These are phyloP conservation scores for Polytrichum commune DNA, from an alignment of 225 moss, liverwort and hornwort genomes.

Conservation along the genomic window DNA sequence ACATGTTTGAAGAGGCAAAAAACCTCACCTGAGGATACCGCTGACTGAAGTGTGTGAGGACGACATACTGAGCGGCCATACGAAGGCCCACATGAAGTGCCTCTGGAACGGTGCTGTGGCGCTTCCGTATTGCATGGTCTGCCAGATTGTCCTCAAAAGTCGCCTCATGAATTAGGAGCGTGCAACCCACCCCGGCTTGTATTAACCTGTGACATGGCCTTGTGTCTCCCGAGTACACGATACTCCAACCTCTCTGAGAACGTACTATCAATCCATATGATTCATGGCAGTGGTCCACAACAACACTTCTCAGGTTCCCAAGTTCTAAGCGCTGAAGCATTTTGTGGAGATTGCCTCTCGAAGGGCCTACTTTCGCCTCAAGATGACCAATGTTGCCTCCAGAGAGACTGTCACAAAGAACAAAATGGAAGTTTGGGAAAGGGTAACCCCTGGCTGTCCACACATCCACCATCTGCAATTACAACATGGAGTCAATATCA, in stretches of 20 bases:
- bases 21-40: slow-evolving; percentile 45
- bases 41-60: slow-evolving; percentile 63
- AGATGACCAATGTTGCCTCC: slow-evolving; percentile 9
- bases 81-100: slow-evolving; percentile 37
- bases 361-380: neutral
- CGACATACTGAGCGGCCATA: slow-evolving; percentile 40
- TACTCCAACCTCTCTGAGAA: slow-evolving; percentile 40
- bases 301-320: slow-evolving; percentile 30
- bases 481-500: no score
- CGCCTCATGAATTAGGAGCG: slow-evolving; percentile 57
- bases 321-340: slow-evolving; percentile 31
- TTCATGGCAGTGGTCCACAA: slow-evolving; percentile 51
- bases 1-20: neutral
- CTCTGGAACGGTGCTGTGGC: slow-evolving; percentile 54
- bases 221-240: slow-evolving; percentile 59
- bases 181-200: slow-evolving; percentile 51
- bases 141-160: slow-evolving; percentile 48
- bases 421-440: slow-evolving; percentile 30
- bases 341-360: slow-evolving; percentile 8
- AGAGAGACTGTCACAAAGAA: slow-evolving; percentile 25
- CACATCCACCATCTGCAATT: slow-evolving; percentile 15
- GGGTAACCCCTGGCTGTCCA: slow-evolving; percentile 21
- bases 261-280: slow-evolving; percentile 43
- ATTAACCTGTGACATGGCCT: slow-evolving; percentile 39
- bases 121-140: slow-evolving; percentile 36